phyloP scores from a whole-genome alignment of 192 early-diverging fungal species.

The Piromyces sp. region DNA sequence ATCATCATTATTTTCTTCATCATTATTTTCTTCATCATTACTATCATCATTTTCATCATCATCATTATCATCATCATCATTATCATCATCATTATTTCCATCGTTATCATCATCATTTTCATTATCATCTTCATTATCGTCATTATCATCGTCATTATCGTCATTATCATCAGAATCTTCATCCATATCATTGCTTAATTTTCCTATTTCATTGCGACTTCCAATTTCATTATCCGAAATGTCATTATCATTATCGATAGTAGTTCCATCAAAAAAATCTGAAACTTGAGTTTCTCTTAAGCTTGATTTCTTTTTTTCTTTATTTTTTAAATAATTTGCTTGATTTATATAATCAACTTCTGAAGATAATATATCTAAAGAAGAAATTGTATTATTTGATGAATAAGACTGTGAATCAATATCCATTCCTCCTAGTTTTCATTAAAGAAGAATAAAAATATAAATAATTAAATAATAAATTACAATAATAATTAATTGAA shows the following conservation, averaged over 20 bases:
- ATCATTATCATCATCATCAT: constrained; percentile 9
- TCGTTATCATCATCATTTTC: background rate
- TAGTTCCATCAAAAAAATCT: no score
- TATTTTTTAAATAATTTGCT: background rate
- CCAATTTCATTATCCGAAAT: constrained; percentile 1
- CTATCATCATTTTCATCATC: constrained; percentile 9
- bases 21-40: constrained; percentile 3
- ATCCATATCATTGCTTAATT: background rate
- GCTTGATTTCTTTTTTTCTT: background rate
- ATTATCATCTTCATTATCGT: constrained; percentile 5
- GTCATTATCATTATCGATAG: background rate
- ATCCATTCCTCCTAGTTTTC: background rate
- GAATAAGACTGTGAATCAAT: background rate
- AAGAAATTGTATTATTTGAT: background rate
- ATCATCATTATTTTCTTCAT: constrained; percentile 1
- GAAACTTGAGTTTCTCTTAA: no score
- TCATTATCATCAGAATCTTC: constrained; percentile 4
- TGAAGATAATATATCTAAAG: background rate
- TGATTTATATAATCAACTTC: background rate
- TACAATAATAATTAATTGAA: no score
- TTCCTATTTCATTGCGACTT: background rate
- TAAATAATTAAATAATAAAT: no score
- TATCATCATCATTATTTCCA: constrained; percentile 9
- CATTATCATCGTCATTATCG: constrained; percentile 14
- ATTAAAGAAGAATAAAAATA: no score